A percentile compares a stretch with the other conserved stretches of the same genome.
Conservation (phyloP, 176 grass and related monocot genomes). For the Pharus latifolius region DNA sequence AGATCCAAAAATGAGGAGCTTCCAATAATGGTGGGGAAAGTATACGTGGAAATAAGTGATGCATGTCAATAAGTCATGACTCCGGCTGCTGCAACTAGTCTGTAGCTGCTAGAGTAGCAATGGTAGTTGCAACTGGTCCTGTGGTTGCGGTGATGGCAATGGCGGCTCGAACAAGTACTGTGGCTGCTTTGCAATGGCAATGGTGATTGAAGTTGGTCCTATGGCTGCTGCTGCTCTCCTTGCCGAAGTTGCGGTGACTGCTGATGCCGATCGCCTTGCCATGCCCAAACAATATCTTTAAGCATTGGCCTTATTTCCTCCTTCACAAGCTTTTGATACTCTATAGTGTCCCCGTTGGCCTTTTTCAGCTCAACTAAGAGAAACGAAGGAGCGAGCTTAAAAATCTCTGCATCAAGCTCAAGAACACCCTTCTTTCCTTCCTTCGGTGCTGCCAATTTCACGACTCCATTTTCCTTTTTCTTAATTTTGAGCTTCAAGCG, state of each 20-base stretch:
- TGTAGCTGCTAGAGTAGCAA: neutral
- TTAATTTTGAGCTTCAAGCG: conserved; percentile 41
- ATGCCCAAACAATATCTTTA: conserved; percentile 39
- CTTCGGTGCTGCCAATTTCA: conserved; percentile 33
- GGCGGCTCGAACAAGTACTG: no score
- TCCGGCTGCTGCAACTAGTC: neutral
- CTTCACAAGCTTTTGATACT: conserved; percentile 41
- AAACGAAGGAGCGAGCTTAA: conserved; percentile 42
- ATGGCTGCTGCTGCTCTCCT: neutral
- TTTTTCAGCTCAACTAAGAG: conserved; percentile 40
- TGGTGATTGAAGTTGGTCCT: no score
- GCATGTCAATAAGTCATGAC: neutral
- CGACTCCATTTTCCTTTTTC: conserved; percentile 39
- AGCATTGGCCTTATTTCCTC: conserved; percentile 42
- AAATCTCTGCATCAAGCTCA: conserved; percentile 43
- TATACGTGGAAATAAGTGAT: conserved; percentile 1
- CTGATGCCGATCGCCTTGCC: conserved; percentile 10
- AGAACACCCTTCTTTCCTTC: conserved; percentile 56
- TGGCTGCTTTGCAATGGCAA: conserved; percentile 13
- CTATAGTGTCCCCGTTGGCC: conserved; percentile 39
- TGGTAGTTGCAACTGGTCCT: neutral
- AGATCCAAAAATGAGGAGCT: no score
- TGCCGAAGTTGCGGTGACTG: neutral
- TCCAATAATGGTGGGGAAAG: neutral
- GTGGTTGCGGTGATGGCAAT: neutral